Base-by-base conservation (phyloP, 768 basidiomycete genomes). In the Suillus placidus region DNA sequence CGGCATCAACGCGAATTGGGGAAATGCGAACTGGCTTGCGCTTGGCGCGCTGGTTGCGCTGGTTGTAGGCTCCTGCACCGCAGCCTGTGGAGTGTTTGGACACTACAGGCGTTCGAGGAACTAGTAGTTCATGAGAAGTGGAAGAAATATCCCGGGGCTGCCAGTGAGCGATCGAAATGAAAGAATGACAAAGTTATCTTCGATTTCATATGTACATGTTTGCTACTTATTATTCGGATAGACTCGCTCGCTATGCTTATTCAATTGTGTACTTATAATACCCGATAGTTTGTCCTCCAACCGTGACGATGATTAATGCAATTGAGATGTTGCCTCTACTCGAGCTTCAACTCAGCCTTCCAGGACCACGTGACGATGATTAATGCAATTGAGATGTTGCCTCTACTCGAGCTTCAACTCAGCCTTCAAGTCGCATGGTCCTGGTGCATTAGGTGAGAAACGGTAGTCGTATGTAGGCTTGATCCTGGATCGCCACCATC, bases 21-120 rank as follows among this genome's bases (percentile, higher is more conserved):
- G 92, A 18, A 93, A 92, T 74, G 93, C 91, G 52, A 88, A 87
- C 72, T 95, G 93, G 93, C 72, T 94, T 64, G 90, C 89, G 4
- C 83, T 95, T 52, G 92, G 86, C 64, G 92, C 92, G 1, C 79
- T 91, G 60, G 82, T 86, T 61, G 82, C 92, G 1, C 82, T 95
- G 57, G 67, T 88, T 51, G 66, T 93, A 18, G 88, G 84, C 32
- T 89, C 89, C 78, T 90, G 89, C 77, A 82, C 86, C 3, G 83
- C 86, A 16, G 80, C 84, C 4, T 88, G 87, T 69, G 90, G 90
- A 37, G 80, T 86, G 61, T 92, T 89, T 72, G 89, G 91, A 7
- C 78, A 84, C 64, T 93, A 90, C 77, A 83, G 82, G 49, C 69
- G 68, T 16, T 70, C 77, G 56, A 68, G 71, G 49, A 65, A 61